phyloP scores from a whole-genome alignment of 2,329 filamentous ascomycete genomes.

The Orbilia ellipsospora region DNA sequence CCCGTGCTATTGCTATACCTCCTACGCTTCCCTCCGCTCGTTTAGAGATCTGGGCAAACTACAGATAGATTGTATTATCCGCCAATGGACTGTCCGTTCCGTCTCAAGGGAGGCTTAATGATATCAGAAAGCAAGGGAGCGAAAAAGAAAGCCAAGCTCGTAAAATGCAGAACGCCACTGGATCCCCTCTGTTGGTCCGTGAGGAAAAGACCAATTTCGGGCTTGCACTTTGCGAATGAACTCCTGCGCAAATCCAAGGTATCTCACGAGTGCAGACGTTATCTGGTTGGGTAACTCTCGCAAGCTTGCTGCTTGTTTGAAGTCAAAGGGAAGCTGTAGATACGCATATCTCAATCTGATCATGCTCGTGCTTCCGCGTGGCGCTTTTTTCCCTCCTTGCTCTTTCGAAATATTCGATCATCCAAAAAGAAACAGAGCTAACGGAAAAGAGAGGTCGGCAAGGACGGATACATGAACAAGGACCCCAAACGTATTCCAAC shows the following conservation, averaged over 20 bases:
- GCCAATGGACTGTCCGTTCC: constrained; percentile 20
- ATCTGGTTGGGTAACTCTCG: not conserved
- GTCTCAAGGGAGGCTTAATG: constrained; percentile 36
- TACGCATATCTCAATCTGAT: constrained; percentile 17
- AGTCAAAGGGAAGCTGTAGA: constrained; percentile 1
- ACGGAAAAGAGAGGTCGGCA: not conserved
- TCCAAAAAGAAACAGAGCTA: not conserved
- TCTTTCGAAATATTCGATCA: too few species aligned
- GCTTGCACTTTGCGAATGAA: not conserved
- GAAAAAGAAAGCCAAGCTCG: constrained; percentile 21
- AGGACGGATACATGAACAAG: not conserved
- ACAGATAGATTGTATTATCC: constrained; percentile 32
- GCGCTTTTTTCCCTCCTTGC: constrained; percentile 8
- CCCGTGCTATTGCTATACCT: constrained; percentile 36
- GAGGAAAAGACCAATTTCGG: constrained; percentile 20
- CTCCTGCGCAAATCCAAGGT: constrained; percentile 9
- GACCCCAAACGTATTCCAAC: constrained; percentile 35
- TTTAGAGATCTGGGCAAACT: constrained; percentile 37
- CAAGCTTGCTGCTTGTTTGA: not conserved
- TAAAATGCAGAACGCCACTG: constrained; percentile 20
- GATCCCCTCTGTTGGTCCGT: constrained; percentile 26
- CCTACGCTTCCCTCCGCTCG: not conserved
- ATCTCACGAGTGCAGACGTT: not conserved
- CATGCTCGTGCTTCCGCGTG: constrained; percentile 45
- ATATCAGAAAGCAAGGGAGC: constrained; percentile 45